Evolutionary conservation across 2,329 filamentous ascomycete species (phyloP).

Genomic region (Cytospora piceicola): DNA sequence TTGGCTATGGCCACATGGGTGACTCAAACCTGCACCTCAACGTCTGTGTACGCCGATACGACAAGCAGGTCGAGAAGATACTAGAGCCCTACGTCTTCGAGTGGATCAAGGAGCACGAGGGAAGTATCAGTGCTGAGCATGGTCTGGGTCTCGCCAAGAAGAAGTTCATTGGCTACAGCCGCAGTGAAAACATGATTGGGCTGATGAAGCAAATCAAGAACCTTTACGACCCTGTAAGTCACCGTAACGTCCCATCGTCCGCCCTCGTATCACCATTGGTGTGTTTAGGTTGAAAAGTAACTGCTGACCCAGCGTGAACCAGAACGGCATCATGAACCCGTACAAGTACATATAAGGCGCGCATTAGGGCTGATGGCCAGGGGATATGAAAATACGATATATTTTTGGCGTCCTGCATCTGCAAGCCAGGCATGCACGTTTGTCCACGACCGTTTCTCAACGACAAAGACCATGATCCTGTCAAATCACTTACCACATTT

Average conservation of each 20-base stretch:
- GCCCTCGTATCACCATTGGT: background rate
- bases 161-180: slow-evolving; percentile 90
- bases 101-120: slow-evolving; percentile 86
- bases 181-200: slow-evolving; percentile 81
- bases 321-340: slow-evolving; percentile 99
- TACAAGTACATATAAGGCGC: slow-evolving; percentile 83
- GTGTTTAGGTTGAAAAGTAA: background rate
- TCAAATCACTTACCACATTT: background rate
- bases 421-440: background rate
- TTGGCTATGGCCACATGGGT: slow-evolving; percentile 98
- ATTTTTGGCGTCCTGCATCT: background rate
- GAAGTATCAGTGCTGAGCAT: slow-evolving; percentile 96
- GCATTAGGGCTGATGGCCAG: slow-evolving; percentile 6
- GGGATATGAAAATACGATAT: slow-evolving; percentile 9
- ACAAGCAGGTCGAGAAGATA: slow-evolving; percentile 81
- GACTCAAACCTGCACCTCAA: slow-evolving; percentile 96
- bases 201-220: slow-evolving; percentile 96
- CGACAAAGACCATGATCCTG: background rate
- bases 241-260: slow-evolving; percentile 24
- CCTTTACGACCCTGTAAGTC: slow-evolving; percentile 87
- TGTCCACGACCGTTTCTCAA: background rate
- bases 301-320: slow-evolving; percentile 25
- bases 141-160: slow-evolving; percentile 95
- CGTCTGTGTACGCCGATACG: slow-evolving; percentile 79
- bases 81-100: slow-evolving; percentile 97